Evolutionary conservation across 208 protist species (phyloP).

Genomic region (Crithidia bombi): DNA sequence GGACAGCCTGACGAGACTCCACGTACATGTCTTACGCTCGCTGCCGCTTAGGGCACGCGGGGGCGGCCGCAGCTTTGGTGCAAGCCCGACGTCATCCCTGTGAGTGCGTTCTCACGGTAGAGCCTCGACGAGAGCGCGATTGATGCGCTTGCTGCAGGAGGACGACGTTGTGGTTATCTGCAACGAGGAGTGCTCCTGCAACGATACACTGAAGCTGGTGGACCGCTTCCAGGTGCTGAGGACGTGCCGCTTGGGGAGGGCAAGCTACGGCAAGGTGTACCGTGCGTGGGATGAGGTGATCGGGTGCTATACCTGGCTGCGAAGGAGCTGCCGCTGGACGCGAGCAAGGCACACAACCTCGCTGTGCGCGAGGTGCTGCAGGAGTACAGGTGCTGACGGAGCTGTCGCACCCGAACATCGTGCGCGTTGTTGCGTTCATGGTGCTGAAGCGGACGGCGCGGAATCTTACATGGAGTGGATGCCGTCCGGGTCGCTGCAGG

Average conservation of each 20-base stretch:
- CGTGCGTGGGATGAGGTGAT: constrained; percentile 65
- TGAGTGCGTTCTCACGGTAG: too few relatives aligned
- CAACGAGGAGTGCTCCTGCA: constrained; percentile 53
- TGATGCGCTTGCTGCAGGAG: constrained; percentile 43
- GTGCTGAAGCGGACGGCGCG: constrained; percentile 43
- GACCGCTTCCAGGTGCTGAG: constrained; percentile 58
- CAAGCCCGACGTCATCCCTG: constrained; percentile 11
- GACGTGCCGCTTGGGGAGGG: constrained; percentile 47
- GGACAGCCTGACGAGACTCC: neutral
- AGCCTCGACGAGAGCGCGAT: constrained; percentile 28
- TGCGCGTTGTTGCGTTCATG: constrained; percentile 72
- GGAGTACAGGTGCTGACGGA: constrained; percentile 74
- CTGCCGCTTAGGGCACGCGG: neutral
- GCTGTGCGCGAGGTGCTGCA: constrained; percentile 58
- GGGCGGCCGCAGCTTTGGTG: neutral
- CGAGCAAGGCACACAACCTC: constrained; percentile 26
- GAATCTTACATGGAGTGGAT: constrained; percentile 87
- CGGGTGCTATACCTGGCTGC: constrained; percentile 65
- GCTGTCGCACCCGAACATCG: constrained; percentile 71
- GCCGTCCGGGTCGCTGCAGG: constrained; percentile 64
- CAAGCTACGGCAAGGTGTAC: constrained; percentile 59
- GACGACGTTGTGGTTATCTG: constrained; percentile 70
- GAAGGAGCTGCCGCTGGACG: constrained; percentile 67
- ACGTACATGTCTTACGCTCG: constrained; percentile 24
- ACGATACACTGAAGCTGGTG: constrained; percentile 47